Base-by-base conservation (phyloP, 768 basidiomycete genomes). In the Hypholoma fasciculare region DNA sequence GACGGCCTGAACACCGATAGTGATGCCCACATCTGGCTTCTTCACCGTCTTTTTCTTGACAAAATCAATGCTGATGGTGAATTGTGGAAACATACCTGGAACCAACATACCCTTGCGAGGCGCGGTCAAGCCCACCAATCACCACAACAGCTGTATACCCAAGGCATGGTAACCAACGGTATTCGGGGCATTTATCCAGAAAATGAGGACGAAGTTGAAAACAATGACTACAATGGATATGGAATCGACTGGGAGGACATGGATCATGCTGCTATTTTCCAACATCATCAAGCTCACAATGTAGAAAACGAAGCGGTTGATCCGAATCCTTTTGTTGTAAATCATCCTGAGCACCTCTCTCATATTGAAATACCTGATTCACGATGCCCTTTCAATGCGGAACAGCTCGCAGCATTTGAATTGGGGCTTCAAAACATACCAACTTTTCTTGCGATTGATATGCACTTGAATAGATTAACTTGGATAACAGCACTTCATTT, bases 11-110 rank as follows among this genome's bases (percentile, higher is more conserved):
- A 72, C 50, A 58, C 56, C 2, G 56, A 65, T 20, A 63, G 59
- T 19, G 46, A 57, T 0, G 52, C 49, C 7, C 76, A 75, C 52
- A 69, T 74, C 14, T 78, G 75, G 74, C 63, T 76, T 2, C 60
- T 75, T 3, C 74, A 73, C 36, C 62, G 64, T 52, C 67, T 76
- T 3, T 76, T 77, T 49, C 67, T 76, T 2, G 12, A 38, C 1
- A 27, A 40, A 0, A 65, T 74, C 54, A 71, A 74, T 42, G 26
- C 47, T 0, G 69, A 78, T 27, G 58, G 64, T 17, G 14, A 23
- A 4, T 50, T 60, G 1, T 78, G 67, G 67, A 62, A 67, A 0
- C 50, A 58, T 1, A 23, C 63, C 0, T 77, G 75, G 75, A 76
- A 76, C 43, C 23, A 44, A 14, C 60, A 54, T 34, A 20, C 20